Percentiles rank a stretch among this genome's conserved stretches.
Evolutionary conservation across 2,329 filamentous ascomycete species (phyloP).

Genomic region (Bisporella sp.): DNA sequence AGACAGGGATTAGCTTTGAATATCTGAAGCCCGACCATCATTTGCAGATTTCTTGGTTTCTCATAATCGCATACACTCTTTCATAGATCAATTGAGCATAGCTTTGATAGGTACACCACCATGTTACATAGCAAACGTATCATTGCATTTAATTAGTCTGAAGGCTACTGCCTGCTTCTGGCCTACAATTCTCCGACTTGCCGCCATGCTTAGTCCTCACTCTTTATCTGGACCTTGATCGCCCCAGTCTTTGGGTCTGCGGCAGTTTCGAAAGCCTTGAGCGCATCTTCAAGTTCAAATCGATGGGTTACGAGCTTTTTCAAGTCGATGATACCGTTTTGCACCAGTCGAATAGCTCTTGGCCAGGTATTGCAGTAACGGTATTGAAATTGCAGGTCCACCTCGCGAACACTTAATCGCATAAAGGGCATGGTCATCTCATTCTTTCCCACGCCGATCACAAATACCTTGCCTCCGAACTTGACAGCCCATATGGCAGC

Average conservation of each 20-base stretch:
- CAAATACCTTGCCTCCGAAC: constrained; percentile 95
- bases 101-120: too few relatives aligned
- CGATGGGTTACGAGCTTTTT: constrained; percentile 81
- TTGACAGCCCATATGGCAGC: constrained; percentile 84
- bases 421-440: constrained; percentile 96
- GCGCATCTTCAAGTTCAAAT: constrained; percentile 76
- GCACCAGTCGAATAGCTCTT: constrained; percentile 78
- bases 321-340: constrained; percentile 78
- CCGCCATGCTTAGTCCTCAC: constrained; percentile 27
- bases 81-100: too few relatives aligned
- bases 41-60: constrained; percentile 1
- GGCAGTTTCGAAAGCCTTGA: constrained; percentile 85
- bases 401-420: constrained; percentile 81
- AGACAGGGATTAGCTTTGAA: constrained; percentile 5
- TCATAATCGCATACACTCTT: background rate
- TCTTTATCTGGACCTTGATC: constrained; percentile 97
- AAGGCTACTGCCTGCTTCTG: too few relatives aligned
- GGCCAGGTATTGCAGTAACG: constrained; percentile 96
- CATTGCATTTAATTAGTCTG: background rate
- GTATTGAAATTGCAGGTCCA: constrained; percentile 96
- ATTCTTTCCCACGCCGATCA: constrained; percentile 91
- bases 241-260: constrained; percentile 83
- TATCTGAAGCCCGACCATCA: background rate
- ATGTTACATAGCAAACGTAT: background rate
- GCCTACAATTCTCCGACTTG: too few relatives aligned